These are phyloP conservation scores for Leccinum aurantiacum DNA, from an alignment of 768 basidiomycete species.

Conservation along the genomic window DNA sequence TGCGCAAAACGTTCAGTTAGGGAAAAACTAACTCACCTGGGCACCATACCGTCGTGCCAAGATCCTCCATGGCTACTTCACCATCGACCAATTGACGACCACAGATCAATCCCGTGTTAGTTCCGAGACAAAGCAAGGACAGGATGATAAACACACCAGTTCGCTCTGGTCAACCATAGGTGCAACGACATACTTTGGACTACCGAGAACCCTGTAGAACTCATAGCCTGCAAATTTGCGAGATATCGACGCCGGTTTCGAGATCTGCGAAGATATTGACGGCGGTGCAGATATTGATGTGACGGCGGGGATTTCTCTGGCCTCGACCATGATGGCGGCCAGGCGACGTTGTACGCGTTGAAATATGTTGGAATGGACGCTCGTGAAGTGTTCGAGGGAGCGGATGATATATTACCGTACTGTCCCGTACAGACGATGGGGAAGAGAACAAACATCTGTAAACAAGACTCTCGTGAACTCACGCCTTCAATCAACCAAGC, in stretches of 20 bases:
- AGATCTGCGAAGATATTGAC: conserved; percentile 1
- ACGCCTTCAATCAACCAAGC: too few species aligned
- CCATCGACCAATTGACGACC: background rate
- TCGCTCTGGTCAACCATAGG: conserved; percentile 99
- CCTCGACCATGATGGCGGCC: background rate
- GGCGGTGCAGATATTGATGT: background rate
- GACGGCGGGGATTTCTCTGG: background rate
- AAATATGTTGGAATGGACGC: background rate
- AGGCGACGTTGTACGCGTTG: background rate
- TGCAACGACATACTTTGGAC: conserved; percentile 87
- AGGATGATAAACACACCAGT: conserved; percentile 56
- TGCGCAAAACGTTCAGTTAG: too few species aligned
- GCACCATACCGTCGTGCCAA: conserved; percentile 82
- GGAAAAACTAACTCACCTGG: conserved; percentile 45
- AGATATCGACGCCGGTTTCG: background rate
- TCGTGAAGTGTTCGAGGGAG: background rate
- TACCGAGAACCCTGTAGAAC: conserved; percentile 79
- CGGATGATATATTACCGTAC: background rate
- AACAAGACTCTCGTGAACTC: background rate
- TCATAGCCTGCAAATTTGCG: conserved; percentile 73
- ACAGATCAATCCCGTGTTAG: background rate
- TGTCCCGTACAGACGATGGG: too few species aligned
- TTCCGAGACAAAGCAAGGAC: background rate
- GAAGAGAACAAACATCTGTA: background rate
- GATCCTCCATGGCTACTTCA: conserved; percentile 82